These are phyloP conservation scores for Arabis hirsuta DNA, from an alignment of 345 rosid genomes.

Conservation along the genomic window DNA sequence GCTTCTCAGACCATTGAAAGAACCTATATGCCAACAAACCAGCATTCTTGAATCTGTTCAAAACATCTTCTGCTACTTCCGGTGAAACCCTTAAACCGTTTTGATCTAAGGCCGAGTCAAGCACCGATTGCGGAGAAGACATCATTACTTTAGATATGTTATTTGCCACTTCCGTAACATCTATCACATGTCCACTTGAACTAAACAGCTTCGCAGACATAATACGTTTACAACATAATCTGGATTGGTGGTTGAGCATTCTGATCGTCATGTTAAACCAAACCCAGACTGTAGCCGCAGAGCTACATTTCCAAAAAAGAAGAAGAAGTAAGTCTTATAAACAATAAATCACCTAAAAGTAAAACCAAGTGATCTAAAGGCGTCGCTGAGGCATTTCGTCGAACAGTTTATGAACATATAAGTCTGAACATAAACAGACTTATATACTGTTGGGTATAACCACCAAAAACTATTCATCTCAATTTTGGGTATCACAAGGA, in stretches of 20 bases:
- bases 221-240: slow-evolving; percentile 37
- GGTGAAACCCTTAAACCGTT: slow-evolving; percentile 59
- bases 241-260: slow-evolving; percentile 12
- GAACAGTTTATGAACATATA: slow-evolving; percentile 20
- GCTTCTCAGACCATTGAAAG: slow-evolving; percentile 95
- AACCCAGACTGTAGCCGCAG: neutral
- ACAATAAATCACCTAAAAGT: too few species aligned
- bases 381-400: slow-evolving; percentile 38
- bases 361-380: neutral
- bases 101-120: slow-evolving; percentile 78
- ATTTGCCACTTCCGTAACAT: slow-evolving; percentile 48
- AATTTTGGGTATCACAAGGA: neutral
- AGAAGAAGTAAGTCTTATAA: neutral
- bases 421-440: neutral
- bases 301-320: slow-evolving; percentile 25
- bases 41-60: slow-evolving; percentile 74
- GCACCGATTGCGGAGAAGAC: slow-evolving; percentile 60
- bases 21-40: slow-evolving; percentile 82
- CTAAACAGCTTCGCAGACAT: slow-evolving; percentile 43
- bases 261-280: slow-evolving; percentile 29
- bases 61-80: slow-evolving; percentile 68
- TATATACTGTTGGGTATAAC: too few species aligned
- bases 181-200: slow-evolving; percentile 47
- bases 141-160: slow-evolving; percentile 68
- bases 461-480: neutral